Evolutionary conservation across 1,284 basidiomycete species (phyloP), one percentile per base, ranked within the genome.

Genomic region (Ganoderma leucocontextum): DNA sequence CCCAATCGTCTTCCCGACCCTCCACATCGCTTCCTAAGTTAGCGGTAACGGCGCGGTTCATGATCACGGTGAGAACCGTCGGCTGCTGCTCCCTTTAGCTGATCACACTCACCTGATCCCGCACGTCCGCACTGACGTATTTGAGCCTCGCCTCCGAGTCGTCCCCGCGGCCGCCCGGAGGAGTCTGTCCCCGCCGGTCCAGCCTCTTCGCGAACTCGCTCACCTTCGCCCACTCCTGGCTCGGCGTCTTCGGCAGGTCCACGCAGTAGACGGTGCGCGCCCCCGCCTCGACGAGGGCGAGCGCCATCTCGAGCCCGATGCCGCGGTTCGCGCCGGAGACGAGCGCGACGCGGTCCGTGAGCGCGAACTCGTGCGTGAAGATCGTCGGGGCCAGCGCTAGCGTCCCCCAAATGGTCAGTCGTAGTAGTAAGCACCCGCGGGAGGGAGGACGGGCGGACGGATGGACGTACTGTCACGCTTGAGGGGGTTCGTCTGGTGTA

Each of bases 251-350:
- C 2, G 91, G 87, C 6, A 95, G 80, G 78, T 96, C 95, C 38
- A 95, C 78, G 74, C 91, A 94, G 77, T 94, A 93, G 0, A 96
- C 88, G 2, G 82, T 87, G 7, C 90, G 84, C 5, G 93, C 92
- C 59, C 93, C 94, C 2, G 89, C 89, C 80, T 96, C 94, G 41
- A 89, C 86, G 38, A 94, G 81, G 1, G 90, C 87, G 66, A 94
- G 83, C 29, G 93, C 92, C 86, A 93, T 91, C 79, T 94, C 93
- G 42, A 96, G 85, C 2, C 95, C 94, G 9, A 96, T 85, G 1
- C 94, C 94, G 55, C 94, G 85, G 74, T 93, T 93, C 2, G 85
- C 94, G 8, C 93, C 93, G 0, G 93, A 91, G 49, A 95, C 89
- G 67, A 95, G 83, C 36, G 87, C 91, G 9, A 93, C 92, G 19